Conservation (phyloP, 306 rosid genomes). For the Spatholobus suberectus region DNA sequence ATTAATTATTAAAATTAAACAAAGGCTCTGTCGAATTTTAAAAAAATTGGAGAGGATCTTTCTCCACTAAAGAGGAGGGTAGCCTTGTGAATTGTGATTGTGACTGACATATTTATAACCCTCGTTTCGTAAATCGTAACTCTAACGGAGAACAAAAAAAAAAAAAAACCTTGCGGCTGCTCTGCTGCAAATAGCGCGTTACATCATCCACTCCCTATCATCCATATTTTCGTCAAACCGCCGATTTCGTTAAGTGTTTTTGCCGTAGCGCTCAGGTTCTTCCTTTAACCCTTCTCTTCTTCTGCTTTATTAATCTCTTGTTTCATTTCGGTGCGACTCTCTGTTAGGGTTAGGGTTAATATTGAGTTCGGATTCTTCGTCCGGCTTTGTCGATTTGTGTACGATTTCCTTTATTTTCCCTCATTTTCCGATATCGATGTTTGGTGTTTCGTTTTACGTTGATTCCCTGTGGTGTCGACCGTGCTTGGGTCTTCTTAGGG, state of each 20-base stretch:
- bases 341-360: constrained; percentile 29
- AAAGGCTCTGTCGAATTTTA: too few species aligned
- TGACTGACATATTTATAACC: neutral
- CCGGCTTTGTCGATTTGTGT: neutral
- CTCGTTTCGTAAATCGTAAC: neutral
- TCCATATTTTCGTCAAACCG: neutral
- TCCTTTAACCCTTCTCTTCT: neutral
- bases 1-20: too few species aligned
- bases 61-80: neutral
- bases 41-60: too few species aligned
- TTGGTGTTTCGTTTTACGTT: neutral
- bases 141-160: neutral
- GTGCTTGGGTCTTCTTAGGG: neutral
- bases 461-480: neutral
- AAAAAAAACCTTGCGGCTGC: neutral
- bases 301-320: neutral
- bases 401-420: neutral
- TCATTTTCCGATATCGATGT: neutral
- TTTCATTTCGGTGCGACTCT: neutral
- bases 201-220: too few species aligned
- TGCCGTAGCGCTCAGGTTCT: constrained; percentile 22
- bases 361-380: neutral
- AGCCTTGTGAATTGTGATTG: neutral
- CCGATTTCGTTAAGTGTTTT: neutral
- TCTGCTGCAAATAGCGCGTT: neutral